Evolutionary conservation across 2,329 filamentous ascomycete species (phyloP).

Genomic region (Aspergillus sp.): DNA sequence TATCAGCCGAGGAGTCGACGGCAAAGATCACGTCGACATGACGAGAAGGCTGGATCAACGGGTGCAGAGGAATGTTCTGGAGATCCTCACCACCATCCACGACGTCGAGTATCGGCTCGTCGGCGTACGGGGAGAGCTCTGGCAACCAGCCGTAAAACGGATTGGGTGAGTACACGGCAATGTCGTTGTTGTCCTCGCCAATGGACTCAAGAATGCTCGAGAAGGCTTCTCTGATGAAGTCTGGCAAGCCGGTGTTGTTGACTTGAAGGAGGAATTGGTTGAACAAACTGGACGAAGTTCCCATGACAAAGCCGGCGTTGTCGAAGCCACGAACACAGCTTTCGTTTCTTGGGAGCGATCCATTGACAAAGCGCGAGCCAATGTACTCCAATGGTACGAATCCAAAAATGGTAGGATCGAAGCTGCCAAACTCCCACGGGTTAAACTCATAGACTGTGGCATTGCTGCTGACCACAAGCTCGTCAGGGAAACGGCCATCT

Average conservation of each 20-base stretch:
- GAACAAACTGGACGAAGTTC: slow-evolving; percentile 83
- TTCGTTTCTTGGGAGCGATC: slow-evolving; percentile 59
- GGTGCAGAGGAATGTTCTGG: slow-evolving; percentile 79
- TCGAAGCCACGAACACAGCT: slow-evolving; percentile 79
- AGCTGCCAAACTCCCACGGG: slow-evolving; percentile 78
- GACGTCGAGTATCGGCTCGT: slow-evolving; percentile 63
- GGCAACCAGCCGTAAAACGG: slow-evolving; percentile 73
- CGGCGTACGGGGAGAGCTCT: slow-evolving; percentile 61
- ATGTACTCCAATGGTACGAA: slow-evolving; percentile 74
- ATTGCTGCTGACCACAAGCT: slow-evolving; percentile 67
- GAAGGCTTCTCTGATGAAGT: slow-evolving; percentile 58
- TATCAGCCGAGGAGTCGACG: slow-evolving; percentile 78
- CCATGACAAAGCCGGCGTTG: slow-evolving; percentile 81
- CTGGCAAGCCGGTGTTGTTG: slow-evolving; percentile 57
- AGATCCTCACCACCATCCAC: slow-evolving; percentile 79
- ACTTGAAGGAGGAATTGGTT: slow-evolving; percentile 74
- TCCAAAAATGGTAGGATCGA: slow-evolving; percentile 71
- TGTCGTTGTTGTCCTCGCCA: slow-evolving; percentile 67
- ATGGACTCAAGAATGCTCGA: slow-evolving; percentile 58
- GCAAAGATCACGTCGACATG: slow-evolving; percentile 80
- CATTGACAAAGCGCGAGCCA: slow-evolving; percentile 72
- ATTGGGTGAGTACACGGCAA: slow-evolving; percentile 75
- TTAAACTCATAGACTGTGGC: slow-evolving; percentile 78
- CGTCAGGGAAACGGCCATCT: slow-evolving; percentile 67
- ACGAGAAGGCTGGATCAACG: slow-evolving; percentile 74